Conservation (phyloP, 2,329 filamentous ascomycete genomes). For the Chaetomium sp. region DNA sequence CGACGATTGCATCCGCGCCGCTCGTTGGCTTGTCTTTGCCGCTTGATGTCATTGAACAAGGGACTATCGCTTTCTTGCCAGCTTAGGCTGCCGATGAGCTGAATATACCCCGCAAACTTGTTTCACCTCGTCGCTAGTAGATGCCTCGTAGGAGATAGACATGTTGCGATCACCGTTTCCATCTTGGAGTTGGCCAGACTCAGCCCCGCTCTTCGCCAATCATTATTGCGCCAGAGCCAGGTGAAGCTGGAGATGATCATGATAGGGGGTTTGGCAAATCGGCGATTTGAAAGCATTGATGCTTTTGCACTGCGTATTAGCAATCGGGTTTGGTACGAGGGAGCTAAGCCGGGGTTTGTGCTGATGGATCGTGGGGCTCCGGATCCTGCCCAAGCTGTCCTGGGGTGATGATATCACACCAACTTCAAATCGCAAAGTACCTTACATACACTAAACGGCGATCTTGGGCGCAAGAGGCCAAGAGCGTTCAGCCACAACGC, state of each 20-base stretch:
- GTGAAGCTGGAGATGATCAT: conserved; percentile 5
- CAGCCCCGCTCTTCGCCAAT: not conserved
- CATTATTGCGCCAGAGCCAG: not conserved
- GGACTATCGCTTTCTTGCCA: conserved; percentile 4
- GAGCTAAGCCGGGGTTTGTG: not conserved
- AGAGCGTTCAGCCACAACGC: not conserved
- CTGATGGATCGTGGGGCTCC: conserved; percentile 6
- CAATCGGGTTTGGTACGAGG: not conserved
- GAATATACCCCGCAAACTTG: conserved; percentile 10
- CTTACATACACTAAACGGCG: not conserved
- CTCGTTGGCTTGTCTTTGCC: conserved; percentile 8
- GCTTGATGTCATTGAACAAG: conserved; percentile 24
- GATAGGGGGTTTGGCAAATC: not conserved
- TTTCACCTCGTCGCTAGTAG: conserved; percentile 23
- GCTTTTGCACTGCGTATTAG: too few relatives aligned
- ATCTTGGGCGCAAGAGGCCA: conserved; percentile 14
- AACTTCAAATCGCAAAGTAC: conserved; percentile 6
- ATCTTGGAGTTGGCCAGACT: not conserved
- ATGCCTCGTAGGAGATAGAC: conserved; percentile 5
- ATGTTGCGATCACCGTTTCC: conserved; percentile 7
- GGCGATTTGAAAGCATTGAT: not conserved
- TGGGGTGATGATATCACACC: conserved; percentile 8
- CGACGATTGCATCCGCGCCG: conserved; percentile 14
- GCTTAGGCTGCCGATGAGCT: not conserved
- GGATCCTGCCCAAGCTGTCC: conserved; percentile 1